Base-by-base conservation (phyloP, 1,139 yeast genomes). In the Hemisphaericaspora lyxosophila region DNA sequence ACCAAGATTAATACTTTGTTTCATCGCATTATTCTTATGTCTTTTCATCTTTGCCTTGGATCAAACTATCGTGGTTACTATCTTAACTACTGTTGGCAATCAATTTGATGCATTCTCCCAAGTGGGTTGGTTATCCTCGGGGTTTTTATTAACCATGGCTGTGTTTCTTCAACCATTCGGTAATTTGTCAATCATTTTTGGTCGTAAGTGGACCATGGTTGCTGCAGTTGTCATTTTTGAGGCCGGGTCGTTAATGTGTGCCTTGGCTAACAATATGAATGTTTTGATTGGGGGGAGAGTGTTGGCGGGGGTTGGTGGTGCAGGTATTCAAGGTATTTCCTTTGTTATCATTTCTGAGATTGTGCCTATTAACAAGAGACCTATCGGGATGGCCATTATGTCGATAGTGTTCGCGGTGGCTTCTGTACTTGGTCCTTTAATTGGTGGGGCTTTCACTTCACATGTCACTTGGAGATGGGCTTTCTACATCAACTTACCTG, bases 391-490 rank as follows among this genome's bases (percentile, higher is more conserved):
- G 70, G 74, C 76, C 0, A 59, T 64, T 35, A 67, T 76, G 20
- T 82, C 82, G 0, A 44, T 48, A 5, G 45, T 53, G 7, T 54
- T 58, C 49, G 56, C 59, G 1, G 43, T 77, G 8, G 82, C 84
- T 2, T 69, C 72, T 38, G 75, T 75, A 1, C 46, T 73, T 9
- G 85, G 84, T 0, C 85, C 84, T 0, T 67, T 79, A 38, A 54
- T 79, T 16, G 78, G 79, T 42, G 78, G 80, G 19, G 78, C 73
- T 0, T 72, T 78, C 41, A 67, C 75, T 5, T 34, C 36, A 7
- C 60, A 64, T 41, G 60, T 58, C 16, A 44, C 46, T 9, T 85
- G 92, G 92, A 71, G 92, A 58, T 83, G 90, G 90, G 78, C 86
- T 46, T 85, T 84, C 57, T 85, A 80, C 57, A 72, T 85, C 7